Evolutionary conservation across 2,329 filamentous ascomycete genomes (phyloP), one percentile per base, ranked within the genome.

Genomic region (Colletotrichum cuscutae): DNA sequence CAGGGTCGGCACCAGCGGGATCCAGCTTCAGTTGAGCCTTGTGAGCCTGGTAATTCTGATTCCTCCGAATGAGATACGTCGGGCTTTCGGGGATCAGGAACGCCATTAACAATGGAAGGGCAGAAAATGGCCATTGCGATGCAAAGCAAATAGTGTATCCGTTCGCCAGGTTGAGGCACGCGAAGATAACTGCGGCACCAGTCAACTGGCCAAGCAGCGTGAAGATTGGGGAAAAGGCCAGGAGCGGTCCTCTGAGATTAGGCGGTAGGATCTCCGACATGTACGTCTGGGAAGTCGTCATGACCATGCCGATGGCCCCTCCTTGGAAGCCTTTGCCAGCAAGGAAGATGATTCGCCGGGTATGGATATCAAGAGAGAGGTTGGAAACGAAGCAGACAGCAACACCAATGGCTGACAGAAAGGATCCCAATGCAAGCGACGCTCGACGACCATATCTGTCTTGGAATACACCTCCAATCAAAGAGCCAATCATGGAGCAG

Each of bases 11-110:
- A 5, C 79, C 79, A 0, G 77, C 68, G 0, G 84, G 83, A 73
- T 88, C 85, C 62, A 91, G 84, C 59, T 86, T 85, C 63, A 81
- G 82, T 76, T 89, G 86, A 15, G 87, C 83, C 70, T 80, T 79
- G 71, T 86, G 78, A 1, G 86, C 84, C 59, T 86, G 77, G 1
- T 79, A 79, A 12, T 83, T 77, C 6, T 78, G 77, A 4, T 79
- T 80, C 65, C 82, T 84, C 4, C 86, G 82, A 1, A 89, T 78
- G 1, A 89, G 78, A 72, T 84, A 89, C 0, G 85, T 81, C 0
- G 88, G 88, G 13, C 84, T 87, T 73, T 90, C 88, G 0, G 88
- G 88, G 42, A 89, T 81, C 57, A 86, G 53, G 37, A 85, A 76
- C 0, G 86, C 80, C 19, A 86, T 77, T 22, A 84, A 4, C 15